These are phyloP conservation scores for Metschnikowia picachoensis DNA, from an alignment of 805 yeast genomes.

Conservation along the genomic window DNA sequence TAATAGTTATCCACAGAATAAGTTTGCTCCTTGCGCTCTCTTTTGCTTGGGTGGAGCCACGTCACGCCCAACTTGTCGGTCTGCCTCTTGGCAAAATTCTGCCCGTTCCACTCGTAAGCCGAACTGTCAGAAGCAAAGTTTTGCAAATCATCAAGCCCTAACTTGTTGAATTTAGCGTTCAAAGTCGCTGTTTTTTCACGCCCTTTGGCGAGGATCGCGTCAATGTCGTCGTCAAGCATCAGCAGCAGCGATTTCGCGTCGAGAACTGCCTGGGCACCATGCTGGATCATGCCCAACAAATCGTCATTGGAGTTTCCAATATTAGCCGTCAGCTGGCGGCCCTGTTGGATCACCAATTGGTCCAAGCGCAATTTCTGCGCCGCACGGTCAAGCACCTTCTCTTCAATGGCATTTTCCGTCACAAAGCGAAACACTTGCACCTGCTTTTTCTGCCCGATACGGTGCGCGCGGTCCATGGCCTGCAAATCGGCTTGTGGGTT, in stretches of 20 bases:
- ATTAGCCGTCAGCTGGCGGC: constrained; percentile 35
- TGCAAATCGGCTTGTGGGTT: constrained; percentile 97
- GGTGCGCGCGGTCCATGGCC: constrained; percentile 97
- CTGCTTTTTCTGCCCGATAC: constrained; percentile 96
- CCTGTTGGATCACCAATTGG: constrained; percentile 94
- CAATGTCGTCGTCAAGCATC: constrained; percentile 67
- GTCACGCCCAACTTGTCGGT: constrained; percentile 35
- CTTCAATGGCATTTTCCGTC: constrained; percentile 94
- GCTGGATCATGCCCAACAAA: constrained; percentile 91
- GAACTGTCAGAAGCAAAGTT: constrained; percentile 84
- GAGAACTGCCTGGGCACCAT: constrained; percentile 88
- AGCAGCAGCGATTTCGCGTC: constrained; percentile 39
- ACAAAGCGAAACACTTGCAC: constrained; percentile 90
- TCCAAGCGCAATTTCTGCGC: constrained; percentile 90
- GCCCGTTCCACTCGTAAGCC: constrained; percentile 97
- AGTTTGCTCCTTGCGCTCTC: constrained; percentile 76
- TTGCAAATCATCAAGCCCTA: constrained; percentile 92
- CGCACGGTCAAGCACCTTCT: constrained; percentile 92
- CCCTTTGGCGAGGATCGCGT: constrained; percentile 74
- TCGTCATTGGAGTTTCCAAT: constrained; percentile 75
- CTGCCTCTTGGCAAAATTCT: constrained; percentile 63
- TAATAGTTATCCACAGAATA: constrained; percentile 75
- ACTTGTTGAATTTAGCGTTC: constrained; percentile 75
- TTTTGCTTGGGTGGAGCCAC: constrained; percentile 73
- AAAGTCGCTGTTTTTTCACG: constrained; percentile 75